Percentiles rank a stretch among this genome's conserved stretches.
Conservation (phyloP, 1,139 yeast species). For the Debaryomyces psychrophilus region DNA sequence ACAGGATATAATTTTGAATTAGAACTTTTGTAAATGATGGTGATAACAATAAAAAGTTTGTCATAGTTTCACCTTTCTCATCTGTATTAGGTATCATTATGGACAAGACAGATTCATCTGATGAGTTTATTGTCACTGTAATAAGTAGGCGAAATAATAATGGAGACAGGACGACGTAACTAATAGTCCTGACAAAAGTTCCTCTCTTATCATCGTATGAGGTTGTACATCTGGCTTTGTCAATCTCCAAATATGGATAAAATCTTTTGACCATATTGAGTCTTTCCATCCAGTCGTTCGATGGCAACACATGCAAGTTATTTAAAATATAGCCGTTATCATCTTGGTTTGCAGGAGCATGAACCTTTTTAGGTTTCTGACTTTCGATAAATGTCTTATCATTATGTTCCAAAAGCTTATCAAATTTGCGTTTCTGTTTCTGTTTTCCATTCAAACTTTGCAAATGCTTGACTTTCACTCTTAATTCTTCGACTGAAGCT, state of each 20-base stretch:
- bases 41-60: conserved; percentile 25
- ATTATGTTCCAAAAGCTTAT: conserved; percentile 29
- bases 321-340: conserved; percentile 24
- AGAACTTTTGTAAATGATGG: conserved; percentile 25
- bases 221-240: conserved; percentile 19
- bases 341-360: conserved; percentile 17
- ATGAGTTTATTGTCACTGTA: conserved; percentile 21
- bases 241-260: conserved; percentile 30
- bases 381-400: conserved; percentile 19
- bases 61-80: conserved; percentile 13
- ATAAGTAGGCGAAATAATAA: conserved; percentile 28
- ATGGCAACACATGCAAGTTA: conserved; percentile 39
- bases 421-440: conserved; percentile 21
- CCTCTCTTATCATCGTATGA: conserved; percentile 13
- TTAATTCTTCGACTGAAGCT: conserved; percentile 25
- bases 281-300: conserved; percentile 39
- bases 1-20: conserved; percentile 28
- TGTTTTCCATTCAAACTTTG: conserved; percentile 21
- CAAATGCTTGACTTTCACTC: conserved; percentile 22
- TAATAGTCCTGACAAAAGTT: conserved; percentile 22
- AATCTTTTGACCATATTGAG: conserved; percentile 30
- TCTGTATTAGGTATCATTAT: conserved; percentile 13
- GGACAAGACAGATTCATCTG: conserved; percentile 21
- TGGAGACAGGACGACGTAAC: conserved; percentile 27
- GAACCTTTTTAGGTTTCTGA: not conserved